A percentile compares a stretch with the other conserved stretches of the same genome.
Evolutionary conservation across 306 rosid genomes (phyloP).

Genomic region (Medicago arabica): DNA sequence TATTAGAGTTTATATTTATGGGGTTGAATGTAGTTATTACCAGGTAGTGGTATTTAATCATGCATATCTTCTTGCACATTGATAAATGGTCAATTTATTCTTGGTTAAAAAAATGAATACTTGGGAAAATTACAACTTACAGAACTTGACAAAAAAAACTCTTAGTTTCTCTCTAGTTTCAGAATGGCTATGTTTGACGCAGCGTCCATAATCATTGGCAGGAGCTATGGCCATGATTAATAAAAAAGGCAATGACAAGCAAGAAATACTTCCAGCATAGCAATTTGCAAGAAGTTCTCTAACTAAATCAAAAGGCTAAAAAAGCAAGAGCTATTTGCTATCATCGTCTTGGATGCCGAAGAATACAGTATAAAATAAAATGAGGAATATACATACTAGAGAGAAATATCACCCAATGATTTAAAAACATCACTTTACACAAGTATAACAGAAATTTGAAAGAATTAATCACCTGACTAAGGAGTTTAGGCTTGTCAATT

Average conservation of each 20-base stretch:
- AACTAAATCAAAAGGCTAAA: slow-evolving; percentile 34
- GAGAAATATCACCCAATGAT: slow-evolving; percentile 34
- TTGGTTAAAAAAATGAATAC: slow-evolving; percentile 24
- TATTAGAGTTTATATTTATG: slow-evolving; percentile 23
- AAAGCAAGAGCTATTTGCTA: slow-evolving; percentile 28
- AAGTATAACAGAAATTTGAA: background rate
- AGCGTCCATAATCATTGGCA: slow-evolving; percentile 27
- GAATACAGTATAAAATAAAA: slow-evolving; percentile 33
- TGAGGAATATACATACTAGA: background rate
- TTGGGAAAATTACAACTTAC: slow-evolving; percentile 14
- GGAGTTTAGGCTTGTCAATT: slow-evolving; percentile 91
- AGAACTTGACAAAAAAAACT: background rate
- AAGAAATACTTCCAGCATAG: slow-evolving; percentile 32
- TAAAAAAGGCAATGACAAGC: slow-evolving; percentile 25
- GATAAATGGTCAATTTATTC: slow-evolving; percentile 14
- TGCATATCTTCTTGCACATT: slow-evolving; percentile 17
- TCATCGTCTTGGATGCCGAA: slow-evolving; percentile 29
- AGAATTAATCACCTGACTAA: slow-evolving; percentile 84
- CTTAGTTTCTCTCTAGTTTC: slow-evolving; percentile 2
- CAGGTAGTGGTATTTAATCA: slow-evolving; percentile 12
- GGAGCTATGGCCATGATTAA: slow-evolving; percentile 25
- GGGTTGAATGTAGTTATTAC: slow-evolving; percentile 8
- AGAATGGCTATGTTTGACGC: slow-evolving; percentile 29
- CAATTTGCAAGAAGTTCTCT: slow-evolving; percentile 33
- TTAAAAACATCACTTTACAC: slow-evolving; percentile 16